These are phyloP conservation scores for Westerdykella aurantiaca DNA, from an alignment of 2,329 filamentous ascomycete genomes.

Conservation along the genomic window DNA sequence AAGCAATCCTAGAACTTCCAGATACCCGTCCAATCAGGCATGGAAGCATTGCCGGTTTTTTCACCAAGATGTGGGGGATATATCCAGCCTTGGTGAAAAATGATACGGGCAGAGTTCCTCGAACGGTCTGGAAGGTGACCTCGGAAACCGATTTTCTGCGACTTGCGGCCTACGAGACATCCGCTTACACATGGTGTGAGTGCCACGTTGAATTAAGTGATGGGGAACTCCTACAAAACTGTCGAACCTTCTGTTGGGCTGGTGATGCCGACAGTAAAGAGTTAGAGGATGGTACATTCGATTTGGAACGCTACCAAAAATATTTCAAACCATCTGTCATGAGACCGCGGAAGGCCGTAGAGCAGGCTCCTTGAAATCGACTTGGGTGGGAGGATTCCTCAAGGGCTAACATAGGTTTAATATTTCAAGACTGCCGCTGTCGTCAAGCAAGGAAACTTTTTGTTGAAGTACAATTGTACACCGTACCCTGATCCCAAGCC, in stretches of 20 bases:
- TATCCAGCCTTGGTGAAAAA: conserved; percentile 22
- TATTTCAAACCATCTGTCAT: conserved; percentile 17
- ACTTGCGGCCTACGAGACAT: conserved; percentile 18
- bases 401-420: too few species aligned
- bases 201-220: conserved; percentile 11
- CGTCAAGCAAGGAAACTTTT: too few species aligned
- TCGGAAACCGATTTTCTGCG: conserved; percentile 11
- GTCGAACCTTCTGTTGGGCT: conserved; percentile 19
- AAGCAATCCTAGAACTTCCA: conserved; percentile 20
- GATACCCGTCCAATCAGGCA: conserved; percentile 14
- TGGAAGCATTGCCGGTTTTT: conserved; percentile 20
- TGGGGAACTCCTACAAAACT: conserved; percentile 5
- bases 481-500: too few species aligned
- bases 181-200: conserved; percentile 13
- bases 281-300: conserved; percentile 18
- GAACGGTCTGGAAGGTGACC: conserved; percentile 11
- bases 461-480: too few species aligned
- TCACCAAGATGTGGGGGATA: conserved; percentile 29
- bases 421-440: too few species aligned
- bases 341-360: background rate
- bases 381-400: too few species aligned
- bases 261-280: conserved; percentile 16
- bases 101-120: conserved; percentile 6
- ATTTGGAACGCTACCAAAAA: conserved; percentile 20
- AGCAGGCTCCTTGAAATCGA: too few species aligned